phyloP scores from a whole-genome alignment of 345 rosid genomes.

The Citrus reticulata region DNA sequence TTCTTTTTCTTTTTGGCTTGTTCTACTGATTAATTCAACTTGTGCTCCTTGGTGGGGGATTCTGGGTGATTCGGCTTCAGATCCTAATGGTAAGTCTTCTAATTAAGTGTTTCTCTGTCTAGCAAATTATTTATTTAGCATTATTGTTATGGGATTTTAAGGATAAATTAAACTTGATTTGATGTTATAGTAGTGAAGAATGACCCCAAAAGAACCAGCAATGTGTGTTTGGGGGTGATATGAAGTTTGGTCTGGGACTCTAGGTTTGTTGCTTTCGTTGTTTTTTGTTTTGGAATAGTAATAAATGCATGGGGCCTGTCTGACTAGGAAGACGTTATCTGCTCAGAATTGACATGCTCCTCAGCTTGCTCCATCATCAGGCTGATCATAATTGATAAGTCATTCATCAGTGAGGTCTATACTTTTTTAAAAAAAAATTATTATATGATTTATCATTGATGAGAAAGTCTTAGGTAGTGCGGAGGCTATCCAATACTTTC shows the following conservation, averaged over 20 bases:
- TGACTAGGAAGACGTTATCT: neutral
- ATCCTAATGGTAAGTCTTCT: slow-evolving; percentile 76
- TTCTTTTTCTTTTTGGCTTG: neutral
- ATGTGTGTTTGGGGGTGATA: neutral
- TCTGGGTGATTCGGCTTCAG: slow-evolving; percentile 41
- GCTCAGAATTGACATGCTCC: neutral
- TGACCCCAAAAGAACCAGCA: neutral
- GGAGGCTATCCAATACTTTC: too few relatives aligned
- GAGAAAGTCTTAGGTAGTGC: too few relatives aligned
- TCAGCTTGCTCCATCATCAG: neutral
- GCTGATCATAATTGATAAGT: too few relatives aligned
- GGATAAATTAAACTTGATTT: neutral
- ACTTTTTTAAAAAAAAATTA: too few relatives aligned
- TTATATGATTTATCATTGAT: too few relatives aligned
- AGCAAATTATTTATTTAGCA: neutral
- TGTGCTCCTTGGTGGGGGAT: slow-evolving; percentile 15
- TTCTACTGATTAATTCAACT: slow-evolving; percentile 14
- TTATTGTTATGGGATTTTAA: neutral
- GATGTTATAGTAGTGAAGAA: neutral
- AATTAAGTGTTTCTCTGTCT: neutral
- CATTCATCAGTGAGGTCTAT: too few relatives aligned
- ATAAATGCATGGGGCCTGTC: neutral
- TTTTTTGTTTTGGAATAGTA: neutral
- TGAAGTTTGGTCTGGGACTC: too few relatives aligned
- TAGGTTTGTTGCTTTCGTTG: neutral